These are phyloP conservation scores for Exophiala dermatitidis DNA, from an alignment of 2,329 filamentous ascomycete species.

Conservation along the genomic window DNA sequence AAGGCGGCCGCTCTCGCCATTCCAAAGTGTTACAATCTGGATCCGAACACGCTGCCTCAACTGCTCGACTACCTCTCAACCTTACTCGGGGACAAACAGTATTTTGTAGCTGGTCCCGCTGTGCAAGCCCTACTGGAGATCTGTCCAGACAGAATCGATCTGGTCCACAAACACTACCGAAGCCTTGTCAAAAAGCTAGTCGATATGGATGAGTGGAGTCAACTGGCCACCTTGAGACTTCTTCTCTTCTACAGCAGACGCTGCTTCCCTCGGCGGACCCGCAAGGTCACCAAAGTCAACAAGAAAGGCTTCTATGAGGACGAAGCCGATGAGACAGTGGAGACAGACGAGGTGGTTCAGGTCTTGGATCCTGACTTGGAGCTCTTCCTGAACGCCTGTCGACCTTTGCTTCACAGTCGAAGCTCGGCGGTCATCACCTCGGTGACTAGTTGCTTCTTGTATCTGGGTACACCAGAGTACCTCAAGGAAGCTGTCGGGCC, in stretches of 20 bases:
- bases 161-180: conserved; percentile 87
- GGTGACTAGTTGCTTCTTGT: conserved; percentile 75
- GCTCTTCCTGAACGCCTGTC: conserved; percentile 70
- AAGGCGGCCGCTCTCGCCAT: conserved; percentile 90
- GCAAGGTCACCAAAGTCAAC: conserved; percentile 50
- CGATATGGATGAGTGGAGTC: conserved; percentile 99
- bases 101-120: conserved; percentile 91
- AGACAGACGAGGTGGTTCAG: conserved; percentile 47
- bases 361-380: conserved; percentile 75
- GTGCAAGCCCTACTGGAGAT: conserved; percentile 83
- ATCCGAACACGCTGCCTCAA: conserved; percentile 77
- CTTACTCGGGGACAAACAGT: conserved; percentile 82
- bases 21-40: conserved; percentile 88
- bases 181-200: conserved; percentile 80
- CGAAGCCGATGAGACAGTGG: conserved; percentile 42
- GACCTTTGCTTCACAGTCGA: conserved; percentile 79
- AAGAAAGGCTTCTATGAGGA: conserved; percentile 79
- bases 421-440: conserved; percentile 90
- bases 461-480: conserved; percentile 73
- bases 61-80: conserved; percentile 72
- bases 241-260: conserved; percentile 78
- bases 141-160: conserved; percentile 76
- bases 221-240: conserved; percentile 72
- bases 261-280: conserved; percentile 70
- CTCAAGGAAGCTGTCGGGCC: conserved; percentile 71